Evolutionary conservation across 768 basidiomycete species (phyloP), one percentile per base, ranked within the genome.

Genomic region (Podaxis mareebaensis): DNA sequence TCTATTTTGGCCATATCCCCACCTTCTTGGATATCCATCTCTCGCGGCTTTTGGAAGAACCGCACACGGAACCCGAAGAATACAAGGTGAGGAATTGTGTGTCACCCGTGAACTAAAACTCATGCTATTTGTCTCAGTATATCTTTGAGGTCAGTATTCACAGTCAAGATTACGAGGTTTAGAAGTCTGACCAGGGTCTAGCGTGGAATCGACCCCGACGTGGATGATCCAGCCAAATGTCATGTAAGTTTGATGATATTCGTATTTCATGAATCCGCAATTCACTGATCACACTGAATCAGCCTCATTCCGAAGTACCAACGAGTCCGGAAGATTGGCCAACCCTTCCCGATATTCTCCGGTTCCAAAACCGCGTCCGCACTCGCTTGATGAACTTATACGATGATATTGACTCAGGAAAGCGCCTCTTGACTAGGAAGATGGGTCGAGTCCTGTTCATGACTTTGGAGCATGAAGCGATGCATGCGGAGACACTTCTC

Each of bases 201-300:
- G 88, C 87, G 97, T 40, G 97, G 97, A 7, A 96, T 99, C 68
- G 97, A 99, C 67, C 97, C 97, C 0, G 86, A 90, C 68, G 95
- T 99, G 26, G 92, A 97, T 64, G 92, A 97, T 69, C 93, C 95
- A 0, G 86, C 84, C 3, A 78, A 88, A 72, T 92, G 92, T 65
- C 95, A 98, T 71, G 93, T 95, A 74, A 58, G 88, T 75, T 48
- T 30, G 38, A 20, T 30, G 38, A 20, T 2, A 22, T 24, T 33
- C 24, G 53, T 20, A 3, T 4, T 20, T 33, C 38, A 39, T n/a
- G 12, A 36, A 10, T 15, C 1, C 3, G 53, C 7, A 28, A 10
- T 2, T 4, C 4, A 58, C 12, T 57, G 22, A 17, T 53, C 44
- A 46, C 20, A 11, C 24, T 44, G 8, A 49, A 26, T 5, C 70